Evolutionary conservation across 257 asterid species (phyloP).

Genomic region (Nicotiana knightiana): DNA sequence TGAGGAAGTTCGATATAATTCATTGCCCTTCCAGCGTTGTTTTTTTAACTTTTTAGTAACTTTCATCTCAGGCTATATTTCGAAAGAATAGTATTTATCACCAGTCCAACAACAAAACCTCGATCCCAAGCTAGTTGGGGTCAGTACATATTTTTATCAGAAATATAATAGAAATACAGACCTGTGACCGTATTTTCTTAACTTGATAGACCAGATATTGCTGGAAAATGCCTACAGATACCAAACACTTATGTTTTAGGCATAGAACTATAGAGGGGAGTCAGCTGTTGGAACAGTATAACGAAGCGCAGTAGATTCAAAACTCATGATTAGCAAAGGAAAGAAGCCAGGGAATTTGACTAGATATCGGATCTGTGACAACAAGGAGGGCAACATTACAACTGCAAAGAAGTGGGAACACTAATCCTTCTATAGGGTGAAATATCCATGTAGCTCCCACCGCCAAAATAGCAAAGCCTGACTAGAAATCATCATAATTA

Average conservation of each 20-base stretch:
- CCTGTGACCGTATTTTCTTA: conserved; percentile 90
- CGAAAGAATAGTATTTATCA: neutral
- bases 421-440: conserved; percentile 41
- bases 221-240: conserved; percentile 67
- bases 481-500: conserved; percentile 57
- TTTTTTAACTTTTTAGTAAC: neutral
- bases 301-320: neutral
- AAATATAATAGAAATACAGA: conserved; percentile 22
- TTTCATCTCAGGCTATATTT: neutral
- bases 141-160: neutral
- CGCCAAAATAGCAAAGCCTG: conserved; percentile 91
- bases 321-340: conserved; percentile 10
- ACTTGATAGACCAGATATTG: conserved; percentile 95
- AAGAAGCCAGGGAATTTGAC: conserved; percentile 9
- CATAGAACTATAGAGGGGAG: neutral
- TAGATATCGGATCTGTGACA: conserved; percentile 50
- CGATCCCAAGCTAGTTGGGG: neutral
- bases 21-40: neutral
- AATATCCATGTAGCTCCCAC: conserved; percentile 78
- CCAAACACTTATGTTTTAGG: neutral
- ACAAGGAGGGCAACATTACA: conserved; percentile 69
- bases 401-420: conserved; percentile 77
- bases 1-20: neutral
- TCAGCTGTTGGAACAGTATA: neutral
- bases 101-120: neutral